Percentiles rank a stretch among this genome's conserved stretches.
These are phyloP conservation scores for Polygonum aviculare DNA, from an alignment of 148 eudicot species.

Conservation along the genomic window DNA sequence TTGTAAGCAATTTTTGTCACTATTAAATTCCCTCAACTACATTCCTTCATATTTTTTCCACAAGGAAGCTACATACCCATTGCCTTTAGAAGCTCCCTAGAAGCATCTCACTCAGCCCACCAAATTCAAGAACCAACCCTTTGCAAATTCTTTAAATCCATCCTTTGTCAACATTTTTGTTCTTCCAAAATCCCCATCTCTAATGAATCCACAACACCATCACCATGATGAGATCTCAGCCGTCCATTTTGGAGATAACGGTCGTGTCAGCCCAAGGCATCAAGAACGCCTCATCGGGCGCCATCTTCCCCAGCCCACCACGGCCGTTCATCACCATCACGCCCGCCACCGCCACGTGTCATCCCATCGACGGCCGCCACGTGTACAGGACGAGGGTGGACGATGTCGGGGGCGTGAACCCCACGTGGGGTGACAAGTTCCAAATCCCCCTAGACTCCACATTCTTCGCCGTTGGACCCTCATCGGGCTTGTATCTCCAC, in stretches of 20 bases:
- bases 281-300: slow-evolving; percentile 15
- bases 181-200: not conserved
- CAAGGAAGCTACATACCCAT: slow-evolving; percentile 2
- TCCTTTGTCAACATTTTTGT: not conserved
- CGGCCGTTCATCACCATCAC: slow-evolving; percentile 41
- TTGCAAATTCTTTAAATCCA: not conserved
- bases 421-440: slow-evolving; percentile 57
- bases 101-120: not conserved
- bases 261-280: slow-evolving; percentile 51
- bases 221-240: slow-evolving; percentile 8
- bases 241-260: slow-evolving; percentile 35
- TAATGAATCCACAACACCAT: not conserved
- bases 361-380: slow-evolving; percentile 12
- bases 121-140: not conserved
- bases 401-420: slow-evolving; percentile 36
- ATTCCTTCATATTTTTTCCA: not conserved
- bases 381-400: slow-evolving; percentile 41
- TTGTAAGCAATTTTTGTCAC: not conserved
- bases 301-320: slow-evolving; percentile 22
- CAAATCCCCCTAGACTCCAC: slow-evolving; percentile 29
- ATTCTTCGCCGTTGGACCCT: slow-evolving; percentile 15
- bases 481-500: slow-evolving; percentile 30
- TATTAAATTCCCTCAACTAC: not conserved
- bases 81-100: not conserved
- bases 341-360: slow-evolving; percentile 14